phyloP scores from a whole-genome alignment of 345 rosid species.

The Pistacia integerrima region DNA sequence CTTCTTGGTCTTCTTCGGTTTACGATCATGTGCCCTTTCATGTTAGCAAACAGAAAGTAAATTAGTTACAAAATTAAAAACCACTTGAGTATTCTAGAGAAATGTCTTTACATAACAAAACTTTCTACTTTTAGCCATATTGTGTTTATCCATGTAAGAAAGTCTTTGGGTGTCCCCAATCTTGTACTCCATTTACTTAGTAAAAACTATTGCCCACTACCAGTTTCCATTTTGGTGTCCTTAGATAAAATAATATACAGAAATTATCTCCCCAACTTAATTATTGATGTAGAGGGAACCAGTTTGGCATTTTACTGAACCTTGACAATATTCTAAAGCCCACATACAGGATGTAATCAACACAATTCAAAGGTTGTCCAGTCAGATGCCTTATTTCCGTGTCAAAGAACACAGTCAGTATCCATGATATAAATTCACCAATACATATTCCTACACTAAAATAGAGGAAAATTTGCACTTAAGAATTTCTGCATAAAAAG shows the following conservation, averaged over 20 bases:
- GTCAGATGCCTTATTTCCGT: neutral
- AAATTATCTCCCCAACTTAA: neutral
- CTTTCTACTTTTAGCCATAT: neutral
- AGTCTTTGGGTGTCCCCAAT: neutral
- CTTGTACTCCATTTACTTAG: neutral
- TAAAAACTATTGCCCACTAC: neutral
- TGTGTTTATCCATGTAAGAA: neutral
- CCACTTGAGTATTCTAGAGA: neutral
- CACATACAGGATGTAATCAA: neutral
- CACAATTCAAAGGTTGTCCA: neutral
- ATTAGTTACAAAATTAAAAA: neutral
- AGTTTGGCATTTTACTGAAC: neutral
- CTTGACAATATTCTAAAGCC: too few species aligned
- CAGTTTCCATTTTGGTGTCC: neutral
- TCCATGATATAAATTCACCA: conserved; percentile 2
- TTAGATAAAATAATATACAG: neutral
- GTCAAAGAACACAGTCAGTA: neutral
- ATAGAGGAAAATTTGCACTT: conserved; percentile 15
- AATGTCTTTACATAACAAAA: neutral
- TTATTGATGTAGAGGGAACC: neutral
- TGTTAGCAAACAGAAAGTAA: conserved; percentile 46
- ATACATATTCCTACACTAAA: neutral
- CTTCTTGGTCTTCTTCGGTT: conserved; percentile 83
- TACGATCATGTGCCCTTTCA: conserved; percentile 47
- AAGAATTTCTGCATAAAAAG: conserved; percentile 20